Evolutionary conservation across 768 basidiomycete genomes (phyloP), one percentile per base, ranked within the genome.

Genomic region (Calvatia gigantea): DNA sequence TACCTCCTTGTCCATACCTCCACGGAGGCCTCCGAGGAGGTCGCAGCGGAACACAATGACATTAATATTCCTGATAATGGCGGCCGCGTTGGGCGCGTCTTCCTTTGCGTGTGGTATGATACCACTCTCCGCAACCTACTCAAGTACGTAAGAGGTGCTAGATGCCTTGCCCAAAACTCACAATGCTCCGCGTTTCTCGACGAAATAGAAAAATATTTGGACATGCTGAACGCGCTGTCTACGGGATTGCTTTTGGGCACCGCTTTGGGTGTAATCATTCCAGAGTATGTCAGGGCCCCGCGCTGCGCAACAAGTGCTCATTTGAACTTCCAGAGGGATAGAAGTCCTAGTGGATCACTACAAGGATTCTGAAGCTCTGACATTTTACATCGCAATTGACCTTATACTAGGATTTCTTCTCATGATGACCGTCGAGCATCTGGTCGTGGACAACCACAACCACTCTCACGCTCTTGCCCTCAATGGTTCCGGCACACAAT

Each of bases 221-320:
- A 59, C 73, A 73, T 61, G 60, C 73, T 37, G 73, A 78, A 57
- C 69, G 75, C 69, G 8, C 72, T 78, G 60, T 73, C 70, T 9
- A 89, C 89, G 6, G 95, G 95, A 9, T 73, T 98, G 9, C 77
- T 98, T 15, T 79, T 97, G 12, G 95, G 95, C 3, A 88, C 95
- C 2, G 93, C 92, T 0, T 71, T 98, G 59, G 91, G 91, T 11
- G 84, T 98, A 23, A 92, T 98, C 60, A 86, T 98, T 50, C 95
- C 96, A 33, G 95, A 97, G 89, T 94, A 70, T 68, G 89, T 85
- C 53, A 9, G 17, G 29, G 6, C 21, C 39, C 9, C 6, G 35
- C 17, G 2, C n/a, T 3, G 8, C 39, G 14, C n/a, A 46, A 28
- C 19, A 19, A 41, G 6, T 25, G 19, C 39, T n/a, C 37, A 39